phyloP scores from a whole-genome alignment of 352 stramenopile species.

The Phytophthora brassicae region DNA sequence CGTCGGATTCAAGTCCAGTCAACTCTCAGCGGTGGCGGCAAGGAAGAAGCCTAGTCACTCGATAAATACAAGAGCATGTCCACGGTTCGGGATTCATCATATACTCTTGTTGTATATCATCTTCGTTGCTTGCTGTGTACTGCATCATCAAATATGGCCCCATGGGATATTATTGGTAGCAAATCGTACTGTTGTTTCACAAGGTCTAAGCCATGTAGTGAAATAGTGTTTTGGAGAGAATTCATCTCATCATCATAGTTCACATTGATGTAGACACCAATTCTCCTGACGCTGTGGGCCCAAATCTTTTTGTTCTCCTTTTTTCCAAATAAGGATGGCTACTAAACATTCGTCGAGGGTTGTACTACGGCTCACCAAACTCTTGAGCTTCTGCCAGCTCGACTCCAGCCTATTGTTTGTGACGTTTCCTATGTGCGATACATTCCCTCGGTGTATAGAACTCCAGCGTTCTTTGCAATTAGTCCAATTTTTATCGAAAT shows the following conservation, averaged over 20 bases:
- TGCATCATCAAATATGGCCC: not conserved
- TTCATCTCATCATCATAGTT: slow-evolving; percentile 2
- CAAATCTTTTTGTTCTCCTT: not conserved
- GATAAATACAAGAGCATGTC: not conserved
- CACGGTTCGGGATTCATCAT: not conserved
- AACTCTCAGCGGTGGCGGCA: not conserved
- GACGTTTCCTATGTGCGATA: slow-evolving; percentile 10
- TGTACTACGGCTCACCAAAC: not conserved
- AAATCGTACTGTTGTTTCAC: not conserved
- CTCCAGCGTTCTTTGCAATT: slow-evolving; percentile 7
- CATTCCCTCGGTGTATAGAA: slow-evolving; percentile 1
- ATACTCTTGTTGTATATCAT: not conserved
- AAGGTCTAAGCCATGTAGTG: too few species aligned
- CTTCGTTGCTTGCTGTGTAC: not conserved
- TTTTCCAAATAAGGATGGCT: slow-evolving; percentile 8
- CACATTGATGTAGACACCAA: slow-evolving; percentile 5
- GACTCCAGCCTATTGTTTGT: slow-evolving; percentile 13
- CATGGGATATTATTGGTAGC: not conserved
- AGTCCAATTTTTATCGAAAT: slow-evolving; percentile 13
- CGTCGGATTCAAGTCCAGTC: too few species aligned
- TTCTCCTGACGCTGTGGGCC: not conserved
- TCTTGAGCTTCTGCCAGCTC: too few species aligned
- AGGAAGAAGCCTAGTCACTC: not conserved
- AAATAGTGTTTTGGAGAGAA: too few species aligned
- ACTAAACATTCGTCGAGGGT: slow-evolving; percentile 9